Conservation (phyloP, 345 rosid species). For the Barbarea vulgaris region DNA sequence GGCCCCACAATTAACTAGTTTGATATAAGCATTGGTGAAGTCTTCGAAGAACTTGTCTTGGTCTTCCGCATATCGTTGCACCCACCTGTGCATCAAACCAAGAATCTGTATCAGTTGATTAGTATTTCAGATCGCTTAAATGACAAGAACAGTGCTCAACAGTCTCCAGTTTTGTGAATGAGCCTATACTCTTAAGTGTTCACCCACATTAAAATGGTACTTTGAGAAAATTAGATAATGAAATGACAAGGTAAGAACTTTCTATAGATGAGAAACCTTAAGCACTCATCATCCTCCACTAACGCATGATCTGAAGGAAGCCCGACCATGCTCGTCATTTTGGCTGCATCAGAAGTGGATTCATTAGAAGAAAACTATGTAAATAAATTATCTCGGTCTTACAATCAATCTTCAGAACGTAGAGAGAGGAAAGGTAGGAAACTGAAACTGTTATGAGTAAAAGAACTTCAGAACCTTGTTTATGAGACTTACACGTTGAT, state of each 20-base stretch:
- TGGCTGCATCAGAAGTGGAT: constrained; percentile 46
- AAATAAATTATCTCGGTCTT: not conserved
- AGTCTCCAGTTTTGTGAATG: constrained; percentile 1
- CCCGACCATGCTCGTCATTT: constrained; percentile 83
- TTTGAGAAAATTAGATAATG: not conserved
- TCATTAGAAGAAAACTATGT: not conserved
- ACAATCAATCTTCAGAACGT: not conserved
- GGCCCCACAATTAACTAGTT: constrained; percentile 81
- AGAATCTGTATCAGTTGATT: constrained; percentile 22
- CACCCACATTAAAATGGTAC: not conserved
- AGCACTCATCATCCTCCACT: constrained; percentile 76
- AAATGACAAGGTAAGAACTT: constrained; percentile 1
- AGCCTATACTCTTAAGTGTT: constrained; percentile 1
- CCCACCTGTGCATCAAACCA: constrained; percentile 60
- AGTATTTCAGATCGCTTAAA: not conserved
- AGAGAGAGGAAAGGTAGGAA: not conserved
- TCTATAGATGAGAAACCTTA: constrained; percentile 55
- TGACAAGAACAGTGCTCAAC: not conserved
- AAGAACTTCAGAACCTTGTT: constrained; percentile 2
- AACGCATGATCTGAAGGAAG: constrained; percentile 92
- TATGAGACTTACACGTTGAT: constrained; percentile 55
- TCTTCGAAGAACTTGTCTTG: constrained; percentile 74
- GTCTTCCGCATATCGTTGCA: constrained; percentile 61
- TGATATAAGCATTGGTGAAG: constrained; percentile 72
- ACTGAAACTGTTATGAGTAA: not conserved